phyloP scores from a whole-genome alignment of 1,139 yeast genomes.

The Taiozyma sp. region DNA sequence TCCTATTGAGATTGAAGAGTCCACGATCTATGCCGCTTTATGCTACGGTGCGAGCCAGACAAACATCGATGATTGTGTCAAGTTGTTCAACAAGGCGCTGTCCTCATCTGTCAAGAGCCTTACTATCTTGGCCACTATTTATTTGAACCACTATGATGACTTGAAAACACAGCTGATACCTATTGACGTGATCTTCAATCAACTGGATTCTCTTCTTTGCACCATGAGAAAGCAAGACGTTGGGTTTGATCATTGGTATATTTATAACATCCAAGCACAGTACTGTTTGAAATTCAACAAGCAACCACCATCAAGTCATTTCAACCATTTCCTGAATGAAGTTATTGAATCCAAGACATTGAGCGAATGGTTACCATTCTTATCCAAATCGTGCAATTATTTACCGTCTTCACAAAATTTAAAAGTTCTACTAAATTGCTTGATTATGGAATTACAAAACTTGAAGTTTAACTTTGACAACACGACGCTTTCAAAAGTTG shows the following conservation, averaged over 20 bases:
- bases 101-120: constrained; percentile 10
- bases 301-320: constrained; percentile 14
- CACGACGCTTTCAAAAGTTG: constrained; percentile 8
- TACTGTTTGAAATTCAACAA: constrained; percentile 19
- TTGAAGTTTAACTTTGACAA: constrained; percentile 11
- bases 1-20: constrained; percentile 5
- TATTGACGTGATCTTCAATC: constrained; percentile 11
- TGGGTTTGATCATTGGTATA: constrained; percentile 13
- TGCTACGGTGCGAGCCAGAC: constrained; percentile 19
- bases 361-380: constrained; percentile 6
- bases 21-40: constrained; percentile 11
- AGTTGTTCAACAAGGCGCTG: constrained; percentile 15
- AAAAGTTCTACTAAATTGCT: constrained; percentile 3
- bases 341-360: constrained; percentile 5
- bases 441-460: constrained; percentile 18
- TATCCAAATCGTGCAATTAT: constrained; percentile 6
- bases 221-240: neutral
- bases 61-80: constrained; percentile 12
- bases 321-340: constrained; percentile 3
- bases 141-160: constrained; percentile 10
- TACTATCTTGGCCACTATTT: constrained; percentile 16
- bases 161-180: constrained; percentile 7
- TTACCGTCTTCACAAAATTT: constrained; percentile 7
- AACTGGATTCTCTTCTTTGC: constrained; percentile 5
- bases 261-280: constrained; percentile 13